These are phyloP conservation scores for Amaranthus tricolor DNA, from an alignment of 179 eudicot species.

Conservation along the genomic window DNA sequence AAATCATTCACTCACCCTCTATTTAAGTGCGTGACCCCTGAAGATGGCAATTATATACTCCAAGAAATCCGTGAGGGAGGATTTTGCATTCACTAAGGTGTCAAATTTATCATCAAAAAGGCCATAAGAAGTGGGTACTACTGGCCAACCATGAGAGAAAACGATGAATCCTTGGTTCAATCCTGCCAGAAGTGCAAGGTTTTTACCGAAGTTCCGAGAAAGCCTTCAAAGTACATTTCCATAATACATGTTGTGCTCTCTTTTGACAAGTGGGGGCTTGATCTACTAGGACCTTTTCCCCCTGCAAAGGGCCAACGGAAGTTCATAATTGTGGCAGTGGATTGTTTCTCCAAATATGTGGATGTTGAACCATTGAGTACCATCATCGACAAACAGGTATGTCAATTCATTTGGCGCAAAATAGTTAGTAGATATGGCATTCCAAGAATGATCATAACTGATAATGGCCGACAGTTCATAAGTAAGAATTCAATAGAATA, in stretches of 20 bases:
- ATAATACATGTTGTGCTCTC: not conserved
- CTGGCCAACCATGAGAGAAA: not conserved
- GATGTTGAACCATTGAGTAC: not conserved
- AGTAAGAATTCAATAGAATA: no score
- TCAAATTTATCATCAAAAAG: not conserved
- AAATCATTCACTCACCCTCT: not conserved
- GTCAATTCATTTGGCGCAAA: not conserved
- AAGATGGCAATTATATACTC: no score
- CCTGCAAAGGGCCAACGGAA: not conserved
- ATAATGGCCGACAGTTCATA: not conserved
- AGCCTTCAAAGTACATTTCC: not conserved
- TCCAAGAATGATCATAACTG: not conserved
- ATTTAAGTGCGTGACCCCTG: no score
- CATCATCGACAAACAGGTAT: not conserved
- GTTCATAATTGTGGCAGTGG: not conserved
- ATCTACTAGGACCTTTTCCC: not conserved
- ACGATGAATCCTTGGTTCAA: not conserved
- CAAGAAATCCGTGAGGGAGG: not conserved
- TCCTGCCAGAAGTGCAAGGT: not conserved
- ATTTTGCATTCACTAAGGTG: not conserved
- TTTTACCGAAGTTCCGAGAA: not conserved
- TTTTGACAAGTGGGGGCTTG: not conserved
- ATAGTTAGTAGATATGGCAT: not conserved
- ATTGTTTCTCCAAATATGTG: not conserved
- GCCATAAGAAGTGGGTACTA: not conserved